phyloP scores from a whole-genome alignment of 805 yeast species.

The Cyberlindnera japonica region DNA sequence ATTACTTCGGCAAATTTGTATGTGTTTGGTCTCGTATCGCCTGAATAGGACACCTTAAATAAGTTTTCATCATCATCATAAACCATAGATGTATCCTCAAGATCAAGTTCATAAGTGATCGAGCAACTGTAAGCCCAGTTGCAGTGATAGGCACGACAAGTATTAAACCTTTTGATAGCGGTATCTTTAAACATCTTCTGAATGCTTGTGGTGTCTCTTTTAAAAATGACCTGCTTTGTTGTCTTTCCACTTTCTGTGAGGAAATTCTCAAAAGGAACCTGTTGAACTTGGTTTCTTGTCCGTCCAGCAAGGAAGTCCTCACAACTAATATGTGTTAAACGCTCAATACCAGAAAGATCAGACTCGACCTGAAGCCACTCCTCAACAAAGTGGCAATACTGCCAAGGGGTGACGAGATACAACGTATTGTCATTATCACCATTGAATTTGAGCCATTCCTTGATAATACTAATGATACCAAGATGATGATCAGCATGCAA shows the following conservation, averaged over 20 bases:
- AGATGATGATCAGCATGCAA: slow-evolving; percentile 96
- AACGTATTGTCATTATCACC: slow-evolving; percentile 39
- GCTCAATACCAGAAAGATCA: slow-evolving; percentile 31
- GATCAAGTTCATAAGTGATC: slow-evolving; percentile 41
- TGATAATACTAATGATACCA: slow-evolving; percentile 69
- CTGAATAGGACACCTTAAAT: slow-evolving; percentile 83
- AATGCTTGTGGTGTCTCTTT: slow-evolving; percentile 29
- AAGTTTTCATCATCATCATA: slow-evolving; percentile 9
- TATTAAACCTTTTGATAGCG: slow-evolving; percentile 33
- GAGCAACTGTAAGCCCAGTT: slow-evolving; percentile 71
- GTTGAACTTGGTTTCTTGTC: slow-evolving; percentile 30
- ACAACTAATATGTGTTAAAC: slow-evolving; percentile 54
- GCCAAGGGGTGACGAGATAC: slow-evolving; percentile 72
- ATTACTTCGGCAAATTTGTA: slow-evolving; percentile 52
- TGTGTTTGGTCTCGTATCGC: slow-evolving; percentile 86
- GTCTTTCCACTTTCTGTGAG: not conserved
- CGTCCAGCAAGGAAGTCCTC: slow-evolving; percentile 49
- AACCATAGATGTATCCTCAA: slow-evolving; percentile 10
- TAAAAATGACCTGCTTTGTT: not conserved
- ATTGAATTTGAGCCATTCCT: slow-evolving; percentile 56
- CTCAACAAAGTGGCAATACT: slow-evolving; percentile 56
- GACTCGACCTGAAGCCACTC: slow-evolving; percentile 64
- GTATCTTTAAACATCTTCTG: slow-evolving; percentile 12
- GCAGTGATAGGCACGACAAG: slow-evolving; percentile 84
- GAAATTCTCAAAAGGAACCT: slow-evolving; percentile 27